Evolutionary conservation across 352 stramenopile species (phyloP), one percentile per base, ranked within the genome.

Genomic region (Saprolegnia diclina): DNA sequence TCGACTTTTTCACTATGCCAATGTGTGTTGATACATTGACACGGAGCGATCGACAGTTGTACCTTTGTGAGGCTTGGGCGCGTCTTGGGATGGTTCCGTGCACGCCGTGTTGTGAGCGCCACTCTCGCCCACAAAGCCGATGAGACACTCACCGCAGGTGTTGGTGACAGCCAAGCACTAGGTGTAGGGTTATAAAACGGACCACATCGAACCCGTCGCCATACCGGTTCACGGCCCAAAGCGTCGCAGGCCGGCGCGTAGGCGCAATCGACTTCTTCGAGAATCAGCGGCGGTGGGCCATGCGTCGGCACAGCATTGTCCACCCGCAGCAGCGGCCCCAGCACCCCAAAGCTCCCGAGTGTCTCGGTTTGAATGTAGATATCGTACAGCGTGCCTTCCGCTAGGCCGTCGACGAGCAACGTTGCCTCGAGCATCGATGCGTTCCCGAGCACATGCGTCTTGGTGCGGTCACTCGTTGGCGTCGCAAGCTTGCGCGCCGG

Each of bases 341-440:
- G 77, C 16, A 94, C 86, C 1, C 86, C 86, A 26, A 73, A 78
- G 53, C 84, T 92, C 35, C 80, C 71, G n/a, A 92, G 76, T 0
- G 84, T 91, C 76, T 94, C 86, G 0, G 81, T 69, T 7, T 83
- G 76, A 32, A 94, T 75, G 77, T 87, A 94, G 40, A 94, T 65
- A 37, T 90, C 81, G 56, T 92, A 91, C 10, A 74, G 59, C 1
- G 76, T 91, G 21, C 80, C 81, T 50, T 87, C 80, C 4, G 71
- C 75, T 3, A 94, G 74, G 9, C 73, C 74, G 5, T 81, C 74
- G 32, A 90, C 76, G 4, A 77, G 52, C 56, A 93, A 88, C 29
- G 40, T 71, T 1, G 13, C 52, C 52, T 35, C 24, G 52, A 76
- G 54, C 48, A 72, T 62, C 38, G 70, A 71, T 26, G 71, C 48